These are phyloP conservation scores for Plasmodium chabaudi DNA, from an alignment of 169 alveolate species.

Conservation along the genomic window DNA sequence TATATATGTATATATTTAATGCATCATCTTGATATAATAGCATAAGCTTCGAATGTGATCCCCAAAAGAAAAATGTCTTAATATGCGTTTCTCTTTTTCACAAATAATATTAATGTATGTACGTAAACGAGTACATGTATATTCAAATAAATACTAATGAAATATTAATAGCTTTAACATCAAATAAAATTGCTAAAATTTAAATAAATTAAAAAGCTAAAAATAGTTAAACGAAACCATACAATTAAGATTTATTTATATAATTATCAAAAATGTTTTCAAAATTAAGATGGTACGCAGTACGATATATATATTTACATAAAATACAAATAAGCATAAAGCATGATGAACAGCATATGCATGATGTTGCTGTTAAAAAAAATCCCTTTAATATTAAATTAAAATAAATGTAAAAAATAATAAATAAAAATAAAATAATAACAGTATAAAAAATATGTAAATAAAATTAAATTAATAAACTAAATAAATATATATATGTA, in stretches of 20 bases:
- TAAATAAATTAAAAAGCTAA: constrained; percentile 2
- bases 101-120: neutral
- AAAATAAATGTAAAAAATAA: constrained; percentile 1
- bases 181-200: constrained; percentile 2
- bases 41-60: neutral
- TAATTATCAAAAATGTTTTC: constrained; percentile 1
- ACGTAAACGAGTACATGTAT: neutral
- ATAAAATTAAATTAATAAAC: neutral
- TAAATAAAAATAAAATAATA: constrained; percentile 3
- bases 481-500: neutral
- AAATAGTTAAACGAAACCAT: neutral
- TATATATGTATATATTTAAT: neutral
- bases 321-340: constrained; percentile 1
- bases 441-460: neutral
- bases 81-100: neutral
- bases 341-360: neutral
- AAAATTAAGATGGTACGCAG: neutral
- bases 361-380: neutral
- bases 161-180: neutral
- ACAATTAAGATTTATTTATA: neutral
- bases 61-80: neutral
- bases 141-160: neutral
- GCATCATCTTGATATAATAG: neutral
- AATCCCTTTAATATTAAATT: neutral
- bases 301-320: neutral